Evolutionary conservation across 495 filamentous ascomycete genomes (phyloP).

Genomic region (Podospora pseudopauciseta): DNA sequence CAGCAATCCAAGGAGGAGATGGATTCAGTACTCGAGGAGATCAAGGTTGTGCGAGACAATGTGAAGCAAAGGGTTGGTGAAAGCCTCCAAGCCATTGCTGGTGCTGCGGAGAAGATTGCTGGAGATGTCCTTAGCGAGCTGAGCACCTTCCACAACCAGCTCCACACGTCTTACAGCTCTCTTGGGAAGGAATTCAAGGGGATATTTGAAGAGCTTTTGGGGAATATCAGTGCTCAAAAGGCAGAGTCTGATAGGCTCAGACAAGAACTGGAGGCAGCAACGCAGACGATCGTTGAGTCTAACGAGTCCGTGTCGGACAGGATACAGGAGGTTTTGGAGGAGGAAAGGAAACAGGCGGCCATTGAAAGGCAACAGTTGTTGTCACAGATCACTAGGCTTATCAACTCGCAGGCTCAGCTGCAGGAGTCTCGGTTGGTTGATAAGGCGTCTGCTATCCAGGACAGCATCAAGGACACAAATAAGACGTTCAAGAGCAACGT

Average conservation of each 20-base stretch:
- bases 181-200: constrained; percentile 84
- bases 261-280: constrained; percentile 64
- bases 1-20: constrained; percentile 75
- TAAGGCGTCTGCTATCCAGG: constrained; percentile 57
- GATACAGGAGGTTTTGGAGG: constrained; percentile 67
- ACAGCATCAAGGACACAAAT: constrained; percentile 59
- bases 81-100: constrained; percentile 78
- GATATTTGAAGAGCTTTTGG: constrained; percentile 75
- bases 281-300: constrained; percentile 59
- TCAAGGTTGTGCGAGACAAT: constrained; percentile 79
- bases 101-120: constrained; percentile 81
- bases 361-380: constrained; percentile 70
- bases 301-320: constrained; percentile 61
- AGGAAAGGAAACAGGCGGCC: constrained; percentile 72
- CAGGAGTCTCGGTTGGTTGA: constrained; percentile 69
- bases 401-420: constrained; percentile 67
- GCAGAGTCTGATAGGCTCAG: constrained; percentile 69
- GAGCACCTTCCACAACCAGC: constrained; percentile 71
- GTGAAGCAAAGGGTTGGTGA: constrained; percentile 82
- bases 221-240: constrained; percentile 71
- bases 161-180: constrained; percentile 81
- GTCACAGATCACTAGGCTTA: constrained; percentile 66
- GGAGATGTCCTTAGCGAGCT: constrained; percentile 89
- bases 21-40: constrained; percentile 87
- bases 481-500: constrained; percentile 61